Percentiles rank a stretch among this genome's conserved stretches.
Evolutionary conservation across 2,329 filamentous ascomycete species (phyloP).

Genomic region (Diaporthe sp.): DNA sequence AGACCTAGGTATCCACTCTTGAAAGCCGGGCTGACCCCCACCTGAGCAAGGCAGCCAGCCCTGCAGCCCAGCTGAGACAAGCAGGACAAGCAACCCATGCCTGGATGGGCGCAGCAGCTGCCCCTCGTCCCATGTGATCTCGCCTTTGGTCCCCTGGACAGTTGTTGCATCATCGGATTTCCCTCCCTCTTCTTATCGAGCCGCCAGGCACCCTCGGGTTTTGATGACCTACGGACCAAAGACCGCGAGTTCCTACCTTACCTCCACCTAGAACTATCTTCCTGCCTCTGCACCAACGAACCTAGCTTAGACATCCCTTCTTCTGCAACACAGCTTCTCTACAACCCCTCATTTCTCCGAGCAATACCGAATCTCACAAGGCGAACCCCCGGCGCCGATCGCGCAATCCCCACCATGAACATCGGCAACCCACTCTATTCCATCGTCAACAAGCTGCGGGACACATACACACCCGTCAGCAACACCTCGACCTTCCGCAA

Average conservation of each 20-base stretch:
- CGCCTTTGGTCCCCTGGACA: background rate
- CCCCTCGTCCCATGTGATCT: slow-evolving; percentile 32
- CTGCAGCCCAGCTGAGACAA: slow-evolving; percentile 7
- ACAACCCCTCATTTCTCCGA: background rate
- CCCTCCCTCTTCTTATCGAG: background rate
- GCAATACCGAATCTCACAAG: background rate
- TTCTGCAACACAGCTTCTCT: background rate
- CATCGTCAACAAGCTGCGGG: slow-evolving; percentile 90
- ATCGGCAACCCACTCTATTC: slow-evolving; percentile 78
- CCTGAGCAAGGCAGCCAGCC: background rate
- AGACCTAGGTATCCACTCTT: background rate
- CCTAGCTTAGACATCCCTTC: background rate
- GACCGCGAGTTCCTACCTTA: background rate
- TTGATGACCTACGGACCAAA: slow-evolving; percentile 24
- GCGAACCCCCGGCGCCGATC: slow-evolving; percentile 33
- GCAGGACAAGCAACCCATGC: background rate
- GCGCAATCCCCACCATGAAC: slow-evolving; percentile 73
- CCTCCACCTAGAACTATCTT: slow-evolving; percentile 13
- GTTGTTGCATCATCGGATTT: slow-evolving; percentile 33
- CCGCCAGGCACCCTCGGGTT: slow-evolving; percentile 3
- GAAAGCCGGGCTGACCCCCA: slow-evolving; percentile 11
- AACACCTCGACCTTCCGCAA: slow-evolving; percentile 94
- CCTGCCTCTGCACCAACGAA: background rate
- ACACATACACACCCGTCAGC: slow-evolving; percentile 89
- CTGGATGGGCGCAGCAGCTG: background rate